phyloP scores from a whole-genome alignment of 163 green algal species.

The Chlorella variabilis region DNA sequence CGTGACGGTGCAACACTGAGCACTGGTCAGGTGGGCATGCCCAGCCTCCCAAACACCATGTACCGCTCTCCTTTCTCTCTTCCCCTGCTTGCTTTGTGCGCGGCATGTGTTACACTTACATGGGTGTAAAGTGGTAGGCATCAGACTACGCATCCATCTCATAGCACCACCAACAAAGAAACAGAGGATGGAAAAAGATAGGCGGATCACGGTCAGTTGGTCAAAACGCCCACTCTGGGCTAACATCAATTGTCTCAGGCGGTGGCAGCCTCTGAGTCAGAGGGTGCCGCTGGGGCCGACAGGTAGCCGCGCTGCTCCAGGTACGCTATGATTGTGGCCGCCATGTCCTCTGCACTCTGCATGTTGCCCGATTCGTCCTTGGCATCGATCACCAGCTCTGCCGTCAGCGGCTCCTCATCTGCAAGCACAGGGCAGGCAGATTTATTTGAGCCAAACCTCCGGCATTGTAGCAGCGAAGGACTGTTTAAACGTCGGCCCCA shows the following conservation, averaged over 20 bases:
- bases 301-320: conserved; percentile 75
- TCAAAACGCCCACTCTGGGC: too few species aligned
- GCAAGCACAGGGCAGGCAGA: not conserved
- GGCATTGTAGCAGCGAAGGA: not conserved
- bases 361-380: conserved; percentile 44
- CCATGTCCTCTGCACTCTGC: conserved; percentile 75
- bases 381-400: conserved; percentile 12
- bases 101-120: too few species aligned
- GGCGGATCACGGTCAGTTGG: too few species aligned
- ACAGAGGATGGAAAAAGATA: too few species aligned
- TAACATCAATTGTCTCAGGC: too few species aligned
- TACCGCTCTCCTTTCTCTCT: too few species aligned
- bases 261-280: not conserved
- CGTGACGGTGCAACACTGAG: conserved; percentile 46
- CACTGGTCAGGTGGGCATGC: not conserved
- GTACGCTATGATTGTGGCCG: conserved; percentile 75
- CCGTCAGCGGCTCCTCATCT: conserved; percentile 13
- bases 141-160: too few species aligned
- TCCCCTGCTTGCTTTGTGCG: too few species aligned
- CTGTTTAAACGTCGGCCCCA: not conserved
- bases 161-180: too few species aligned
- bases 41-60: too few species aligned
- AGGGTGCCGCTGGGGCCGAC: not conserved
- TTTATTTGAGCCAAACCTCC: not conserved
- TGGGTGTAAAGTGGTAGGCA: too few species aligned